Evolutionary conservation across 2,329 filamentous ascomycete species (phyloP).

Genomic region (Ascochyta koolunga): DNA sequence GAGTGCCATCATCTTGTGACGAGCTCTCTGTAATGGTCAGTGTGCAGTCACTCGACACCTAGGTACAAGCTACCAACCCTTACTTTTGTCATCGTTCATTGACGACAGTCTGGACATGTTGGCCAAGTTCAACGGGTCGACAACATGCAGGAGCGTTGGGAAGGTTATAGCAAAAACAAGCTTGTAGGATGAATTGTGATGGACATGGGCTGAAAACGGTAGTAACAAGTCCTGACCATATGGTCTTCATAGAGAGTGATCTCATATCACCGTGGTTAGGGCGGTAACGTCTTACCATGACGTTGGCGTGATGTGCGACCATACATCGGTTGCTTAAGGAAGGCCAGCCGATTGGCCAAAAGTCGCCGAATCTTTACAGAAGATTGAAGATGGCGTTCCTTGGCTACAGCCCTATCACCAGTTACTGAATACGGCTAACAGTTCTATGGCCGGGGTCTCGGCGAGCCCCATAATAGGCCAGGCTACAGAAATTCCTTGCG

Average conservation of each 20-base stretch:
- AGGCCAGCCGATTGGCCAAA: background rate
- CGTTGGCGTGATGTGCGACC: slow-evolving; percentile 1
- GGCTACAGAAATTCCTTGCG: background rate
- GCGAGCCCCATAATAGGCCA: background rate
- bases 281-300: slow-evolving; percentile 1
- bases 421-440: slow-evolving; percentile 1
- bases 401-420: background rate
- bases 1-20: slow-evolving; percentile 5
- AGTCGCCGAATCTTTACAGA: background rate
- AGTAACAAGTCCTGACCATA: background rate
- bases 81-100: slow-evolving; percentile 20
- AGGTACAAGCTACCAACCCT: slow-evolving; percentile 3
- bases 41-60: background rate
- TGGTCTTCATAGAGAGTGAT: slow-evolving; percentile 4
- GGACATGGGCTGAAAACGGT: background rate
- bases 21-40: background rate
- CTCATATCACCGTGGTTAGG: slow-evolving; percentile 3
- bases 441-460: background rate
- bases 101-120: slow-evolving; percentile 18
- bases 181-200: background rate
- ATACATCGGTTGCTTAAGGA: background rate
- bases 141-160: background rate
- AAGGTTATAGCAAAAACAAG: background rate
- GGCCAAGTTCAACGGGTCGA: background rate
- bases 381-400: background rate